phyloP scores from a whole-genome alignment of 345 rosid genomes.

The Gynandropsis gynandra region DNA sequence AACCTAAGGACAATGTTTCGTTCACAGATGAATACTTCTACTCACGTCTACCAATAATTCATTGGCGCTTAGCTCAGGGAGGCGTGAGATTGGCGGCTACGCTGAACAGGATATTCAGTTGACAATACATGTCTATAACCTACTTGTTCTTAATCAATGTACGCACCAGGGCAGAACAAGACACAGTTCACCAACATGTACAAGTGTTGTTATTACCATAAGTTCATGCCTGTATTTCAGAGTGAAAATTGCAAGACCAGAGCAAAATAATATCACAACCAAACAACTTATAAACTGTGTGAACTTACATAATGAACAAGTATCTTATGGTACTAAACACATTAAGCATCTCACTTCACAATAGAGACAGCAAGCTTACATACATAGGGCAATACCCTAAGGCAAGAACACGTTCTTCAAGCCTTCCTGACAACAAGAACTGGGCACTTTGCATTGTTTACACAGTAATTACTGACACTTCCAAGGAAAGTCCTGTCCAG shows the following conservation, averaged over 20 bases:
- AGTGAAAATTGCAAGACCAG: no score
- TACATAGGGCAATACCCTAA: constrained; percentile 9
- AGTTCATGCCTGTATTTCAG: no score
- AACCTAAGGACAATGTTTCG: constrained; percentile 13
- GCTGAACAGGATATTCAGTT: constrained; percentile 56
- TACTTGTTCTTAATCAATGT: neutral
- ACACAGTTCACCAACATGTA: no score
- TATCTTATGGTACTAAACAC: neutral
- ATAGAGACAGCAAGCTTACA: constrained; percentile 13
- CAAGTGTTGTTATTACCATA: no score
- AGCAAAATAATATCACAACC: no score
- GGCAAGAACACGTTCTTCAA: constrained; percentile 14
- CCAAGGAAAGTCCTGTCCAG: constrained; percentile 34
- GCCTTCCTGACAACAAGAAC: constrained; percentile 43
- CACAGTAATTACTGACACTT: constrained; percentile 46
- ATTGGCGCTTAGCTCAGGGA: constrained; percentile 68
- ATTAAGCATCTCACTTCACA: constrained; percentile 1
- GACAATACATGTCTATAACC: constrained; percentile 3
- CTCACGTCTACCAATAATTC: constrained; percentile 60
- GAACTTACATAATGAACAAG: no score
- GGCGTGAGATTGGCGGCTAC: constrained; percentile 84
- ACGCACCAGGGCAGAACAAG: neutral
- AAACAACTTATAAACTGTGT: no score
- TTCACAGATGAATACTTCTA: constrained; percentile 64
- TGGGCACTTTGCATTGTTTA: constrained; percentile 44